Percentiles rank a stretch among this genome's conserved stretches.
Conservation (phyloP, 2,329 filamentous ascomycete genomes). For the Amesomyces nigricolor region DNA sequence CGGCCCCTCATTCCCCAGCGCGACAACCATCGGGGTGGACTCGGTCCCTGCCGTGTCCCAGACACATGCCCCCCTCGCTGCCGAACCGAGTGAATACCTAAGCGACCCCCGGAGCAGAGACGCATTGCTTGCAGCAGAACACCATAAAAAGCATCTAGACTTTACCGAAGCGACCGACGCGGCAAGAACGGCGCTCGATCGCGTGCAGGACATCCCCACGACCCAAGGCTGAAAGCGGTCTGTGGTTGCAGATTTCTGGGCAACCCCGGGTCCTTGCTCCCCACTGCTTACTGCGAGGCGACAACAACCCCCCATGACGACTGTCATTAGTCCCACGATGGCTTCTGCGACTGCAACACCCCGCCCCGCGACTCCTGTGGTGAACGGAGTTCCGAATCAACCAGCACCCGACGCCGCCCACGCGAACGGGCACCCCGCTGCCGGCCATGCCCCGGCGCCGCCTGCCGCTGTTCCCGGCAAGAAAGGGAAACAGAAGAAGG, state of each 20-base stretch:
- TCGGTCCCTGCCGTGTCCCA: background rate
- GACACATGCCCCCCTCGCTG: background rate
- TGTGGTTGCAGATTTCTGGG: constrained; percentile 5
- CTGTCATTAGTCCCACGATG: constrained; percentile 31
- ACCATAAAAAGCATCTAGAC: background rate
- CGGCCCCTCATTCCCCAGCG: background rate
- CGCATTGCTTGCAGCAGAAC: background rate
- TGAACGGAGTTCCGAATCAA: constrained; percentile 28
- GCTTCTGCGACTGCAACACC: constrained; percentile 31
- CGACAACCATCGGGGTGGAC: background rate
- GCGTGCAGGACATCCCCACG: background rate
- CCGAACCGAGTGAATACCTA: background rate
- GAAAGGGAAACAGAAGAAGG: constrained; percentile 81
- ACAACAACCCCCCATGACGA: constrained; percentile 30
- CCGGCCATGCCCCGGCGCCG: constrained; percentile 37
- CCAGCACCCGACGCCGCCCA: constrained; percentile 29
- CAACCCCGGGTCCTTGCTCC: constrained; percentile 3
- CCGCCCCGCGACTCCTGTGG: constrained; percentile 29
- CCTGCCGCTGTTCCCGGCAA: constrained; percentile 52
- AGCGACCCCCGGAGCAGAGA: background rate
- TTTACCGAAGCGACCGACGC: background rate
- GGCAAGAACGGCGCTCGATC: background rate
- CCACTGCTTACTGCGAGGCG: background rate
- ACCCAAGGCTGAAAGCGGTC: constrained; percentile 4
- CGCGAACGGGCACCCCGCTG: constrained; percentile 32